Percentiles rank a stretch among this genome's conserved stretches.
Conservation (phyloP, 2,329 filamentous ascomycete species). For the Emmonsia crescens region DNA sequence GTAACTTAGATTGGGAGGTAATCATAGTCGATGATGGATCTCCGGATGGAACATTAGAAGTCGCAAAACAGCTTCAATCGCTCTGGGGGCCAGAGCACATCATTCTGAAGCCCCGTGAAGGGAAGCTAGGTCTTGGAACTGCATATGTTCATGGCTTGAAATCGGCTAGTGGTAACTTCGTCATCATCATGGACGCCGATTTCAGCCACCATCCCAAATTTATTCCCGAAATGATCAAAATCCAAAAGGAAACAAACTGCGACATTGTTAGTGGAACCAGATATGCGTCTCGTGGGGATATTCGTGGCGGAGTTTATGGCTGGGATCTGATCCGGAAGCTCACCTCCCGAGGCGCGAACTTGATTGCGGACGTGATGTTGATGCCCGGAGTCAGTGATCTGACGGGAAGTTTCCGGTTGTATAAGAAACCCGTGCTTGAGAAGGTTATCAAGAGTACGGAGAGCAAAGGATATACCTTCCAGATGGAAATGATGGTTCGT, state of each 20-base stretch:
- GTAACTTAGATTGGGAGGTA: slow-evolving; percentile 91
- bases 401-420: slow-evolving; percentile 87
- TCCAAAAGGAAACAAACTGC: slow-evolving; percentile 67
- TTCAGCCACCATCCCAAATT: slow-evolving; percentile 99
- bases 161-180: slow-evolving; percentile 82
- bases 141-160: slow-evolving; percentile 92
- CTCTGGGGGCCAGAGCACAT: slow-evolving; percentile 68
- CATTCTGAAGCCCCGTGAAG: slow-evolving; percentile 73
- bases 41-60: slow-evolving; percentile 84
- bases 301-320: slow-evolving; percentile 70
- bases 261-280: slow-evolving; percentile 96
- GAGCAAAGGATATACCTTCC: slow-evolving; percentile 96
- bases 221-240: slow-evolving; percentile 83
- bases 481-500: slow-evolving; percentile 99
- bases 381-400: slow-evolving; percentile 89
- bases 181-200: slow-evolving; percentile 99
- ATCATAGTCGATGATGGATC: slow-evolving; percentile 98
- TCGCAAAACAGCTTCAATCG: slow-evolving; percentile 82
- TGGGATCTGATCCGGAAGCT: slow-evolving; percentile 88
- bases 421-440: slow-evolving; percentile 81
- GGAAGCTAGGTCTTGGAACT: slow-evolving; percentile 93
- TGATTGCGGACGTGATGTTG: slow-evolving; percentile 91
- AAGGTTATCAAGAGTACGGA: slow-evolving; percentile 84
- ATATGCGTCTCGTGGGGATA: slow-evolving; percentile 62
- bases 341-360: slow-evolving; percentile 65